Evolutionary conservation across 73 alveolate species (phyloP), one percentile per base, ranked within the genome.

Genomic region (Paramecium tetraurelia): DNA sequence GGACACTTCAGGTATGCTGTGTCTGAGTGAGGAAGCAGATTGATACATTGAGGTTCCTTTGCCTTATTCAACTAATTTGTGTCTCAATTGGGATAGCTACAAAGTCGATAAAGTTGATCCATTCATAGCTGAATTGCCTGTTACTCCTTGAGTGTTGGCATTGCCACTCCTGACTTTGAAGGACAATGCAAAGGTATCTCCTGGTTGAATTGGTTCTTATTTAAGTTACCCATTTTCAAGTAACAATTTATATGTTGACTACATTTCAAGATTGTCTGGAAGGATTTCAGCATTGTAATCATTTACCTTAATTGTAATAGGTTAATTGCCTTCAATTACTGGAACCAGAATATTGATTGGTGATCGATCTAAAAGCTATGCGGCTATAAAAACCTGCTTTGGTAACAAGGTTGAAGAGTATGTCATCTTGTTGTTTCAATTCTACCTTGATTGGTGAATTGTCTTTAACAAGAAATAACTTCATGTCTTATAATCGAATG

Each of bases 1-100:
- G 46, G 90, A 80, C 0, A 80, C 72, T 80, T 80, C 90, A 44
- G 90, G 90, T 7, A 41, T 80, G 12, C 90, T 80, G 46, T 80
- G 90, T 43, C 90, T 80, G 24, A 80, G 57, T 43, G 90, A 80
- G 9, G 90, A 80, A 10, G 63, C 9, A 18, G 90, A 80, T 21
- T 80, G 21, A 46, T 44, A 80, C 33, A 31, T n/a, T 20, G 90
- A 44, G 1, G 90, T 20, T 80, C 90, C 77, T 35, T 80, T 80
- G 4, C 75, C 90, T 31, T 80, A 31, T 46, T 80, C 90, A 20
- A 80, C 24, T n/a, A 80, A 80, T 27, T 80, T 80, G 24, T 80
- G 90, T 46, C 72, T 40, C 29, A 80, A 46, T 44, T 44, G 12
- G 8, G 90, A 44, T 16, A 31, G 84, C 12, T 63, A 63, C 31